Base-by-base conservation (phyloP, 78 protist species). In the Dictyostelium intermedium region DNA sequence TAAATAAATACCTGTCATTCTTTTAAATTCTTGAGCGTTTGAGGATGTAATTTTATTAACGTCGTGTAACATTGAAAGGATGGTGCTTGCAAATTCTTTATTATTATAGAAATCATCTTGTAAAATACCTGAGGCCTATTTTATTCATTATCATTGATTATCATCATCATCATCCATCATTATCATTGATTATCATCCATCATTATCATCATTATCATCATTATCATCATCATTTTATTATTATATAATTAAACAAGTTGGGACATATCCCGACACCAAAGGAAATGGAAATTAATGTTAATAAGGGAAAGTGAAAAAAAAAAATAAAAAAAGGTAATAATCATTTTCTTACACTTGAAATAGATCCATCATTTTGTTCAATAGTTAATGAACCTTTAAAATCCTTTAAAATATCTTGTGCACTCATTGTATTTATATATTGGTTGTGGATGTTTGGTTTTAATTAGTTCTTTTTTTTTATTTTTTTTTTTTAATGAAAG, bases 41-140 rank as follows among this genome's bases (percentile, higher is more conserved):
- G 93, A n/a, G 16, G 93, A 61, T n/a, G 93, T 87, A 35, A 87
- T 87, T 61, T 56, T 41, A 47, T 87, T 87, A 1, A 87, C 85
- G 70, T 87, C 93, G 10, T 87, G 84, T 79, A 87, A 66, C 93
- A 87, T 87, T 79, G 93, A 87, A n/a, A 79, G 45, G 30, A 87
- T 87, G 13, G 85, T 79, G 25, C 41, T 79, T 25, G 85, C 85
- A 63, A 87, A 87, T 25, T 79, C 85, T 39, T 77, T 74, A 27
- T 47, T 10, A 23, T 32, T 56, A 77, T 77, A 72, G 20, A 72
- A 72, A 37, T 60, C 84, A n/a, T 79, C 63, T 87, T 72, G 70
- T 79, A 87, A 79, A 77, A 27, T 18, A 61, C 93, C 93, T 45
- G 84, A 35, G 1, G 56, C 76, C 93, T 87, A 63, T 86, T 8